Evolutionary conservation across 306 rosid genomes (phyloP), one percentile per base, ranked within the genome.

Genomic region (Prunus fruticosa): DNA sequence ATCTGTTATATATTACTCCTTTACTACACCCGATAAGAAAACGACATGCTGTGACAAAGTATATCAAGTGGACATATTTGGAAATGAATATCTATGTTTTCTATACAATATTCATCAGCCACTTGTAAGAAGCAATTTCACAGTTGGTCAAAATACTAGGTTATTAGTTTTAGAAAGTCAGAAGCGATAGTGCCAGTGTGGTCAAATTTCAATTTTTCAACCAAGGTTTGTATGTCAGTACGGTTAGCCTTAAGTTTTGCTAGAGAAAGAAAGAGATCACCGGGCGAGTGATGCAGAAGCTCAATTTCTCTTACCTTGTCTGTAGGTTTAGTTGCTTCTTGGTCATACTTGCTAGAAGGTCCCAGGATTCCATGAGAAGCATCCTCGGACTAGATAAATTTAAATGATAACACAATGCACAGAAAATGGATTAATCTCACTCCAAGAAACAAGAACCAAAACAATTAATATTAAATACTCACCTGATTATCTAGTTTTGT

Each of bases 401-500:
- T 28, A 20, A 18, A 77, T 2, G 34, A 49, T 20, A 53, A 45
- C 30, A 41, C 50, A 75, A 38, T 53, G 64, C 75, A 81, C 62
- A 80, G 67, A 64, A 62, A 13, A 45, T 2, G 71, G 69, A 73
- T 47, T 56, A 57, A 38, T 56, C 27, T 51, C 67, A 70, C 56
- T 74, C 56, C 61, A n/a, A 50, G 63, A 19, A 45, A 57, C 72
- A 72, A 79, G 76, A 81, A 76, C 27, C n/a, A 76, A 16, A 72
- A n/a, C 47, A 60, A 76, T 38, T 41, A 53, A 65, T 82, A 77
- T 77, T 38, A 38, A 69, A 69, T 51, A 67, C 53, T 62, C 76
- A 90, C 87, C 89, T 89, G 97, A 76, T 71, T 78, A 76, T 84
- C 91, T 61, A 90, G 65, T 79, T 88, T 89, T 20, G 81, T 46